phyloP scores from a whole-genome alignment of 306 rosid species.

The Abrus precatorius region DNA sequence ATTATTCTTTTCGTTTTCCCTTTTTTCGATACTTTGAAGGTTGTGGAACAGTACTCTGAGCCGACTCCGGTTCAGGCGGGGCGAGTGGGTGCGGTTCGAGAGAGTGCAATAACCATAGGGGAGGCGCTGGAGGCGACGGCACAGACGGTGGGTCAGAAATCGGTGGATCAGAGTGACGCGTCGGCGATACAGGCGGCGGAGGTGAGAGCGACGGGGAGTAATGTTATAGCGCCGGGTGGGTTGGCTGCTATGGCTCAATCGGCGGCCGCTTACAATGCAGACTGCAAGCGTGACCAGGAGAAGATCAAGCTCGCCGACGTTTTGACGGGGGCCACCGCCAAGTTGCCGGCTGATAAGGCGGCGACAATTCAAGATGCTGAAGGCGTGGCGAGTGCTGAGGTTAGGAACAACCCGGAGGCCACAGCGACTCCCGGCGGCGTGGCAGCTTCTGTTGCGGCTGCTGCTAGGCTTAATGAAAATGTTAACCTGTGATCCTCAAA shows the following conservation, averaged over 20 bases:
- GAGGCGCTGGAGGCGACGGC: slow-evolving; percentile 84
- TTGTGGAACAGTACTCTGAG: slow-evolving; percentile 61
- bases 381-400: slow-evolving; percentile 71
- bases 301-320: slow-evolving; percentile 72
- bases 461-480: slow-evolving; percentile 73
- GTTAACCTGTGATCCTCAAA: neutral
- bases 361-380: slow-evolving; percentile 68
- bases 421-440: slow-evolving; percentile 68
- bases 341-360: slow-evolving; percentile 64
- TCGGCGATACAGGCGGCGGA: slow-evolving; percentile 82
- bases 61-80: slow-evolving; percentile 48
- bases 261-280: slow-evolving; percentile 65
- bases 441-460: slow-evolving; percentile 70
- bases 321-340: slow-evolving; percentile 59
- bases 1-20: too few relatives aligned
- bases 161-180: slow-evolving; percentile 71
- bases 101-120: slow-evolving; percentile 68
- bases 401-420: slow-evolving; percentile 60
- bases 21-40: slow-evolving; percentile 45
- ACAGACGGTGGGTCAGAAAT: slow-evolving; percentile 56
- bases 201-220: slow-evolving; percentile 67
- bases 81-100: neutral
- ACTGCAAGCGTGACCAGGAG: slow-evolving; percentile 40
- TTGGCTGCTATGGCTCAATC: slow-evolving; percentile 67
- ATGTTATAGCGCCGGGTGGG: slow-evolving; percentile 62